These are phyloP conservation scores for Cutaneotrichosporon mucoides DNA, from an alignment of 1,284 basidiomycete genomes.

Conservation along the genomic window DNA sequence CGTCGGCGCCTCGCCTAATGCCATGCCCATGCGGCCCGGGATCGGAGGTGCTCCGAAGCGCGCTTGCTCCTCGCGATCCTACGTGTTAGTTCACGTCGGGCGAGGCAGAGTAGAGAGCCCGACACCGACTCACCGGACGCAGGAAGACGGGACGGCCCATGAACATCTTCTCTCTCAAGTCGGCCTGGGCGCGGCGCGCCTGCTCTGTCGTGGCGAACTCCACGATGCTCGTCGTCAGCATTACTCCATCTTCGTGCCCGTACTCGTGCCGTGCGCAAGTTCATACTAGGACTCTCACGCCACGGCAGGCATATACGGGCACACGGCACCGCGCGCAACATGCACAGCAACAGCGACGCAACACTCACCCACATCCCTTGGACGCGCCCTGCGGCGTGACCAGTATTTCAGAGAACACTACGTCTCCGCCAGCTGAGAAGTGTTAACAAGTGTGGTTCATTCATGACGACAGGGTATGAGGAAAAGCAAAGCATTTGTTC, in stretches of 20 bases:
- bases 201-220: slow-evolving; percentile 83
- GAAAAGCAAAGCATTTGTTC: not conserved
- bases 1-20: slow-evolving; percentile 67
- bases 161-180: slow-evolving; percentile 79
- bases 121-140: slow-evolving; percentile 65
- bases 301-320: too few species aligned
- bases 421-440: slow-evolving; percentile 74
- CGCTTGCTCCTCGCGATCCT: slow-evolving; percentile 95
- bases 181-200: slow-evolving; percentile 74
- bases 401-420: slow-evolving; percentile 97
- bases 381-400: slow-evolving; percentile 92
- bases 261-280: too few species aligned
- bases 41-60: slow-evolving; percentile 90
- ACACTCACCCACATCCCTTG: slow-evolving; percentile 92
- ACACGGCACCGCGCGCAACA: too few species aligned
- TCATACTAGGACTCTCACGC: too few species aligned
- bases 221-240: slow-evolving; percentile 64
- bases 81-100: slow-evolving; percentile 5
- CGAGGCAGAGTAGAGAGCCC: too few species aligned
- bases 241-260: too few species aligned
- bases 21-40: slow-evolving; percentile 86
- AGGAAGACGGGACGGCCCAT: slow-evolving; percentile 93
- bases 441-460: slow-evolving; percentile 6
- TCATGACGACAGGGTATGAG: slow-evolving; percentile 1
- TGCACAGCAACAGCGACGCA: not conserved